Evolutionary conservation across 2,329 filamentous ascomycete genomes (phyloP).

Genomic region (Cytospora chrysosperma): DNA sequence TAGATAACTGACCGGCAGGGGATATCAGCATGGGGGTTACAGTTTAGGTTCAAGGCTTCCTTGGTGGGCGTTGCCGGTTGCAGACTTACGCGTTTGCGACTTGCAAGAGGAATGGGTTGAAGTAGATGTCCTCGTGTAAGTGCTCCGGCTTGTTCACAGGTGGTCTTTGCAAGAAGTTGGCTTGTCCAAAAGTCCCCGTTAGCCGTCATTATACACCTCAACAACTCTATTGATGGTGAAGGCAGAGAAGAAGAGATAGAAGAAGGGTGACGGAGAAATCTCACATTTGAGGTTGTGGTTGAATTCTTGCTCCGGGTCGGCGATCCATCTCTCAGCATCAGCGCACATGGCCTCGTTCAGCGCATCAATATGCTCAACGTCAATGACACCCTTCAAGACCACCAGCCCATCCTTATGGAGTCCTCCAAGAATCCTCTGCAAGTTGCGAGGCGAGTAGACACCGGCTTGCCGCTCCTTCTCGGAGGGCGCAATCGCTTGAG

Average conservation of each 20-base stretch:
- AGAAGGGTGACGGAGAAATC: not conserved
- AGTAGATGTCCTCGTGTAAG: constrained; percentile 40
- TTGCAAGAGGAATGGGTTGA: constrained; percentile 42
- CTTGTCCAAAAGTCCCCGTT: constrained; percentile 22
- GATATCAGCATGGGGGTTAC: not conserved
- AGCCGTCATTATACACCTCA: too few relatives aligned
- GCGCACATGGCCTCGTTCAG: constrained; percentile 26
- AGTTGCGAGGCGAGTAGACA: constrained; percentile 17
- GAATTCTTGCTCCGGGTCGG: constrained; percentile 24
- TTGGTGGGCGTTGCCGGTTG: not conserved
- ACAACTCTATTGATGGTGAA: fast-evolving
- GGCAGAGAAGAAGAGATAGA: not conserved
- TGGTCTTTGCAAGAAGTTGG: constrained; percentile 41
- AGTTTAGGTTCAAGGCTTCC: not conserved
- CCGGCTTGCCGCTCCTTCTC: constrained; percentile 16
- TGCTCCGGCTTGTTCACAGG: constrained; percentile 34
- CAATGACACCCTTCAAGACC: constrained; percentile 28
- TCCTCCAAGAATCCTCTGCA: constrained; percentile 26
- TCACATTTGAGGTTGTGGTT: constrained; percentile 30
- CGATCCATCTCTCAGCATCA: constrained; percentile 26
- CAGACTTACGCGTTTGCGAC: constrained; percentile 37
- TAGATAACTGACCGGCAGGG: constrained; percentile 35
- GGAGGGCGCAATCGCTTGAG: constrained; percentile 17
- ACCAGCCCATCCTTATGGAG: constrained; percentile 30
- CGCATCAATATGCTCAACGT: constrained; percentile 25